These are phyloP conservation scores for Ailanthus altissimus DNA, from an alignment of 345 rosid species.

Conservation along the genomic window DNA sequence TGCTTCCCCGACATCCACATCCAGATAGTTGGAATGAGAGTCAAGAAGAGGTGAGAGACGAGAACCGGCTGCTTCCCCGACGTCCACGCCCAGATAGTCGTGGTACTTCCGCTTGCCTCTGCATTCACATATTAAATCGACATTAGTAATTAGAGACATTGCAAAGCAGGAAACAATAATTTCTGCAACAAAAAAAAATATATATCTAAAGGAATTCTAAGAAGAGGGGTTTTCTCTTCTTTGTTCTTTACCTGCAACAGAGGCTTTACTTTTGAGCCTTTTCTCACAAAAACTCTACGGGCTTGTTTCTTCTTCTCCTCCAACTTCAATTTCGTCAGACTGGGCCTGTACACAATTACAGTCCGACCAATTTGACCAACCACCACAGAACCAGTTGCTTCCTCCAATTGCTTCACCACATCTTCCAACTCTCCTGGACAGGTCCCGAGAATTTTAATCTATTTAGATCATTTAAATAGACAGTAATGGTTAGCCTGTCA, in stretches of 20 bases:
- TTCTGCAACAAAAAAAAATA: not conserved
- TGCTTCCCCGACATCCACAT: not conserved
- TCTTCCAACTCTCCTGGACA: constrained; percentile 81
- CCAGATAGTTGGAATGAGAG: not conserved
- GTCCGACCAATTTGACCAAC: constrained; percentile 80
- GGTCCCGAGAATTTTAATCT: constrained; percentile 80
- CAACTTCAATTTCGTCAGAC: constrained; percentile 73
- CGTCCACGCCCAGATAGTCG: constrained; percentile 46
- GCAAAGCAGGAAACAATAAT: not conserved
- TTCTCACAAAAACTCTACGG: constrained; percentile 42
- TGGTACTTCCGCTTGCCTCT: constrained; percentile 43
- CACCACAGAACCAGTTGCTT: constrained; percentile 65
- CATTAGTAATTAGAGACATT: not conserved
- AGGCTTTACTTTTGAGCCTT: constrained; percentile 32
- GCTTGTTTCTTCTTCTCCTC: constrained; percentile 71
- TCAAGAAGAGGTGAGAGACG: not conserved
- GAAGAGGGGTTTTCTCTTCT: not conserved
- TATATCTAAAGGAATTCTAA: not conserved
- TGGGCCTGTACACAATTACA: constrained; percentile 79
- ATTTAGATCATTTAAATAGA: constrained; percentile 19
- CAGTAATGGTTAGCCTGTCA: not conserved
- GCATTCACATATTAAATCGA: constrained; percentile 18
- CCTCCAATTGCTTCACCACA: constrained; percentile 59
- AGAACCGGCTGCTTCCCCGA: constrained; percentile 37
- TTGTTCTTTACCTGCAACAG: constrained; percentile 35